phyloP scores from a whole-genome alignment of 441 rosid species.

The Gossypium schwendimanii region DNA sequence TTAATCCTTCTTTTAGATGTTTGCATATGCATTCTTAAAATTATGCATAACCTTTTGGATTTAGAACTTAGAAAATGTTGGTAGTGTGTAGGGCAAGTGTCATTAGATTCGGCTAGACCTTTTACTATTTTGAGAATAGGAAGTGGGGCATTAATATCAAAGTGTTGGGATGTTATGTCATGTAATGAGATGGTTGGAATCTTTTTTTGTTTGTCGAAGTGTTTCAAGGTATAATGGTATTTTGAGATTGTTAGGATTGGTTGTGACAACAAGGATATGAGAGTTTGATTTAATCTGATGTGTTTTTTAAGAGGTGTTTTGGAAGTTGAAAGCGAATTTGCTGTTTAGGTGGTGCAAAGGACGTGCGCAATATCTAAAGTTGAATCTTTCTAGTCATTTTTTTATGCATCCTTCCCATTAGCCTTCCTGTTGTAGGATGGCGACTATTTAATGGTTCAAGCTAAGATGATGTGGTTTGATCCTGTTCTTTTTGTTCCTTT shows the following conservation, averaged over 20 bases:
- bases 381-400: not conserved
- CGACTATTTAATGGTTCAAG: not conserved
- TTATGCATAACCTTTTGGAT: not conserved
- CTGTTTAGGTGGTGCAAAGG: not conserved
- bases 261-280: not conserved
- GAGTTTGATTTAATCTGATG: not conserved
- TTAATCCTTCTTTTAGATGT: not conserved
- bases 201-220: not conserved
- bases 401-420: not conserved
- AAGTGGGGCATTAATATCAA: not conserved
- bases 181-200: not conserved
- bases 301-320: not conserved
- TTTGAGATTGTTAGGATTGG: not conserved
- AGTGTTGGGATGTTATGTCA: not conserved
- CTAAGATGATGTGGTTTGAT: not conserved
- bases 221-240: not conserved
- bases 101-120: not conserved
- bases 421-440: not conserved
- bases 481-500: not conserved
- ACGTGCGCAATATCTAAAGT: not conserved
- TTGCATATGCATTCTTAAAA: not conserved
- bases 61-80: not conserved
- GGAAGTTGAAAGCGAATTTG: not conserved
- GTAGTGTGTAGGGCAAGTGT: constrained; percentile 3
- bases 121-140: not conserved